Evolutionary conservation across 352 stramenopile species (phyloP).

Genomic region (Lagenidium sp.): DNA sequence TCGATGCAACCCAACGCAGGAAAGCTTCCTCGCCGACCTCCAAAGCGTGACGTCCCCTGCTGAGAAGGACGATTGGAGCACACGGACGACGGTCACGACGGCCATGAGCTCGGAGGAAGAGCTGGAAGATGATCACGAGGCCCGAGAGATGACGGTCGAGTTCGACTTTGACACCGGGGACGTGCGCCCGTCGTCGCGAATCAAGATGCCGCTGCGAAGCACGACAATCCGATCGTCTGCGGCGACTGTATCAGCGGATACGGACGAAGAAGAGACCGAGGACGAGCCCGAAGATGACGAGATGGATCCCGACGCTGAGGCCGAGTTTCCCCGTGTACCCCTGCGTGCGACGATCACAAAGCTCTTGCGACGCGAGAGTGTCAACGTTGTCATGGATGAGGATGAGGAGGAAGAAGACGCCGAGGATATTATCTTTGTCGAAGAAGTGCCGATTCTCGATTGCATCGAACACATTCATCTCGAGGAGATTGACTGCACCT

Average conservation of each 20-base stretch:
- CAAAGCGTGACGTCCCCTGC: too few relatives aligned
- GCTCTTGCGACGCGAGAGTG: slow-evolving; percentile 10
- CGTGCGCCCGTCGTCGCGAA: slow-evolving; percentile 2
- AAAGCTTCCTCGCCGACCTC: too few relatives aligned
- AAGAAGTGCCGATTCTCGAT: slow-evolving; percentile 1
- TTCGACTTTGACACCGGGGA: slow-evolving; percentile 18
- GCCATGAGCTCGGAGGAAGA: slow-evolving; percentile 5
- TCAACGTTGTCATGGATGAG: slow-evolving; percentile 20
- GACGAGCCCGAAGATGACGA: slow-evolving; percentile 12
- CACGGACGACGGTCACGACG: slow-evolving; percentile 16
- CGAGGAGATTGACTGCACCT: background rate
- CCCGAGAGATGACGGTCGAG: slow-evolving; percentile 8
- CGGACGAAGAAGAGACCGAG: slow-evolving; percentile 5
- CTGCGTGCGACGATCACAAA: slow-evolving; percentile 8
- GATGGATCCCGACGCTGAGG: slow-evolving; percentile 14
- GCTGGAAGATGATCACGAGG: slow-evolving; percentile 1
- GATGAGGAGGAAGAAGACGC: slow-evolving; percentile 16
- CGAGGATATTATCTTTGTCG: background rate
- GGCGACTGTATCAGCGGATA: background rate
- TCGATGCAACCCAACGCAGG: too few relatives aligned
- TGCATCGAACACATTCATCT: background rate
- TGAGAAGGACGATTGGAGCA: slow-evolving; percentile 13
- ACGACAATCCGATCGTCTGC: slow-evolving; percentile 2
- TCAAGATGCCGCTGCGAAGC: too few relatives aligned
- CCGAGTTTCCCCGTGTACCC: slow-evolving; percentile 8